A percentile compares a stretch with the other conserved stretches of the same genome.
These are phyloP conservation scores for Mallotus japonicus DNA, from an alignment of 441 rosid genomes.

Conservation along the genomic window DNA sequence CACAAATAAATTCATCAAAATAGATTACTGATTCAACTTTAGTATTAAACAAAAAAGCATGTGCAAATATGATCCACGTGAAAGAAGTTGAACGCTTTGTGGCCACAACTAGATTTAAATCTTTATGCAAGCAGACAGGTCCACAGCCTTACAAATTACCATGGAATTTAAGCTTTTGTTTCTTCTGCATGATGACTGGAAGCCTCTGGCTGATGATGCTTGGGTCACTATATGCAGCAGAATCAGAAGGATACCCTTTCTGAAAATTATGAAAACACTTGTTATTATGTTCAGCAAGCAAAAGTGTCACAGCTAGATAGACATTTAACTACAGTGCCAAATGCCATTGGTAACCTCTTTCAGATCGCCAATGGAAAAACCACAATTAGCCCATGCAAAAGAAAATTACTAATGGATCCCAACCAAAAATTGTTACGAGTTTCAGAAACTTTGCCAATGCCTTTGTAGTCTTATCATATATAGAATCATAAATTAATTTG, in stretches of 20 bases:
- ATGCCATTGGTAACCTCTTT: not conserved
- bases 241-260: conserved; percentile 80
- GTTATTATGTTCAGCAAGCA: not conserved
- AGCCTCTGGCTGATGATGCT: conserved; percentile 81
- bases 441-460: not conserved
- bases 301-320: not conserved
- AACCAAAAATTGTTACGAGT: not conserved
- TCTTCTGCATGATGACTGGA: conserved; percentile 64
- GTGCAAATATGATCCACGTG: conserved; percentile 10
- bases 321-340: conserved; percentile 4
- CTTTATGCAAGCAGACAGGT: conserved; percentile 22
- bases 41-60: not conserved
- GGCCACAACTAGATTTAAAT: conserved; percentile 16
- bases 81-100: conserved; percentile 10
- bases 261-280: conserved; percentile 32
- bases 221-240: conserved; percentile 80
- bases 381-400: not conserved
- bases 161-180: conserved; percentile 65
- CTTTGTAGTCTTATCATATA: not conserved
- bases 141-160: conserved; percentile 36
- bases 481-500: not conserved
- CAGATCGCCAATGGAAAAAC: not conserved
- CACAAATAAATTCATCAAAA: conserved; percentile 2
- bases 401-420: not conserved
- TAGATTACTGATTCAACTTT: not conserved